These are phyloP conservation scores for Cadophora gregata DNA, from an alignment of 2,329 filamentous ascomycete species.

Conservation along the genomic window DNA sequence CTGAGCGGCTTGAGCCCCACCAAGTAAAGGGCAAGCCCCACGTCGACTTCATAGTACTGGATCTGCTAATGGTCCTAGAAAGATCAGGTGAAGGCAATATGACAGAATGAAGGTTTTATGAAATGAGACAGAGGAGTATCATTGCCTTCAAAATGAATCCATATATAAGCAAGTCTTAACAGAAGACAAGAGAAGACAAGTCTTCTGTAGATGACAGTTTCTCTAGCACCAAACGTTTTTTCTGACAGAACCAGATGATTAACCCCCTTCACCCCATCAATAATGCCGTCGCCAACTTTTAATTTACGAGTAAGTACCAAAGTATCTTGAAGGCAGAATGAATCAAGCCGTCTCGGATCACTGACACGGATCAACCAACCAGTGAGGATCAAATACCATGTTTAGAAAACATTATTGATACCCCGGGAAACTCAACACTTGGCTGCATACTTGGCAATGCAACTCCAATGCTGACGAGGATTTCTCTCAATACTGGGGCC, in stretches of 20 bases:
- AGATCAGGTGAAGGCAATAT: not conserved
- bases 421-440: not conserved
- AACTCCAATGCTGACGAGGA: not conserved
- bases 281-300: not conserved
- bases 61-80: not conserved
- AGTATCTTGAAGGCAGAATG: not conserved
- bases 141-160: too few species aligned
- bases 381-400: not conserved
- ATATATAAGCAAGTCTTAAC: too few species aligned
- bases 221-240: not conserved
- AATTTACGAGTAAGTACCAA: not conserved
- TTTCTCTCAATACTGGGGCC: not conserved
- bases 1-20: not conserved
- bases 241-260: not conserved
- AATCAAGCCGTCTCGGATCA: not conserved
- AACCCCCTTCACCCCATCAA: too few species aligned
- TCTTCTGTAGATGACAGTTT: too few species aligned
- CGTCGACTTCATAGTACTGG: not conserved
- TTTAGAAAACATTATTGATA: not conserved
- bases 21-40: not conserved
- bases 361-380: not conserved
- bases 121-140: not conserved
- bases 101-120: not conserved
- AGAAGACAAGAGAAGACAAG: too few species aligned
- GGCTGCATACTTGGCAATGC: conserved; percentile 6